Evolutionary conservation across 495 filamentous ascomycete species (phyloP).

Genomic region (Xylaria nigripes): DNA sequence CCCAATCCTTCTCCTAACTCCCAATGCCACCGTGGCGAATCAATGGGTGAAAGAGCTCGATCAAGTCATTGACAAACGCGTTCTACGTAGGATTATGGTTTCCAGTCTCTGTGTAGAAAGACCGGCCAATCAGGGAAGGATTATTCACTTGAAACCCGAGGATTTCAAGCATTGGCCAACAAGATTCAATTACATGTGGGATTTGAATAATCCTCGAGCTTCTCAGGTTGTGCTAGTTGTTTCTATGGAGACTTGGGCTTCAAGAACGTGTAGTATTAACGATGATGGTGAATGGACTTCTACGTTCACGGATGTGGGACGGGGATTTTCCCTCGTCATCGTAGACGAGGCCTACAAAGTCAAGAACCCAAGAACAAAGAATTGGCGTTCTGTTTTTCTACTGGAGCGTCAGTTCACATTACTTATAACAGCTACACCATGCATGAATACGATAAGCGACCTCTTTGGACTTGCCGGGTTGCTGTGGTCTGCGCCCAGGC

Average conservation of each 20-base stretch:
- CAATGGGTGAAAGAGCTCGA: constrained; percentile 22
- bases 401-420: constrained; percentile 20
- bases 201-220: constrained; percentile 7
- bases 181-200: constrained; percentile 14
- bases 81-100: constrained; percentile 7
- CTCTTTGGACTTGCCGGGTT: constrained; percentile 16
- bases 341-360: constrained; percentile 25
- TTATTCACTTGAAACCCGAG: not conserved
- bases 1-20: constrained; percentile 17
- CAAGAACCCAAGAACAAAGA: constrained; percentile 7
- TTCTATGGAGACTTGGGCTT: constrained; percentile 18
- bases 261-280: constrained; percentile 12
- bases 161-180: constrained; percentile 13
- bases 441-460: constrained; percentile 17
- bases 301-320: constrained; percentile 8
- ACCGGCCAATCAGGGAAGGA: not conserved
- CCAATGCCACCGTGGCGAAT: constrained; percentile 16
- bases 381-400: constrained; percentile 17
- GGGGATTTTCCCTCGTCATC: constrained; percentile 20
- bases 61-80: constrained; percentile 4
- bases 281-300: constrained; percentile 9
- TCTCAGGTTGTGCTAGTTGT: constrained; percentile 12
- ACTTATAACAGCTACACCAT: constrained; percentile 22
- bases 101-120: constrained; percentile 11
- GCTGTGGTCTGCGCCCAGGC: constrained; percentile 13